Conservation (phyloP, 805 yeast species). For the Saccharomyces eubayanus region DNA sequence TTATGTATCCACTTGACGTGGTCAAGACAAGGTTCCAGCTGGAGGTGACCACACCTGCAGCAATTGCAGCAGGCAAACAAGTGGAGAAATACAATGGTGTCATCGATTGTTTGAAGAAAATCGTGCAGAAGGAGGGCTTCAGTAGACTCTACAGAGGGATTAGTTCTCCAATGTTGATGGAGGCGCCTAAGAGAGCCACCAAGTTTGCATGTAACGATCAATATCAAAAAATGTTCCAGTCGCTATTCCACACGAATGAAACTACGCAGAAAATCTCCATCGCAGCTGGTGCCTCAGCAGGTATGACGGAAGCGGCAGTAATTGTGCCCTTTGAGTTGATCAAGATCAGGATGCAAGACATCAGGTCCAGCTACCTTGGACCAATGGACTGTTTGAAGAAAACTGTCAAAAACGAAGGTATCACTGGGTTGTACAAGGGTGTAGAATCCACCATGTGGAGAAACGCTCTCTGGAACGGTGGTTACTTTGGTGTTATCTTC, state of each 20-base stretch:
- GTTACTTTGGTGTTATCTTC: conserved; percentile 89
- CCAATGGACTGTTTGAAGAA: conserved; percentile 71
- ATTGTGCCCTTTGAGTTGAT: conserved; percentile 95
- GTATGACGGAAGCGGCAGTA: conserved; percentile 90
- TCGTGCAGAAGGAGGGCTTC: conserved; percentile 76
- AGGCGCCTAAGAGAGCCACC: conserved; percentile 97
- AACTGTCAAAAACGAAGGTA: conserved; percentile 67
- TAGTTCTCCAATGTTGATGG: conserved; percentile 92
- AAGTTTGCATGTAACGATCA: conserved; percentile 96
- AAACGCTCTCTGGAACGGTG: conserved; percentile 93
- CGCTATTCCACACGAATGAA: conserved; percentile 53
- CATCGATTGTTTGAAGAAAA: conserved; percentile 70
- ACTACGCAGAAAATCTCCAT: conserved; percentile 78
- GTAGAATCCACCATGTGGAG: conserved; percentile 95
- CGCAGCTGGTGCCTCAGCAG: conserved; percentile 93
- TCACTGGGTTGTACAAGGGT: conserved; percentile 80
- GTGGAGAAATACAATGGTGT: conserved; percentile 62
- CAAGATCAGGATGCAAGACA: conserved; percentile 89
- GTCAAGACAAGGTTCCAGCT: conserved; percentile 93
- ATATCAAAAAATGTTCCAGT: conserved; percentile 80
- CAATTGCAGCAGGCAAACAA: conserved; percentile 26
- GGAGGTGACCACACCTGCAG: conserved; percentile 41
- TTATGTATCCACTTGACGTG: conserved; percentile 92
- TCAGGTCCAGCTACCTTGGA: conserved; percentile 68
- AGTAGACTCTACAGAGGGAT: conserved; percentile 84